These are phyloP conservation scores for Breynia disticha DNA, from an alignment of 441 rosid species.

Conservation along the genomic window DNA sequence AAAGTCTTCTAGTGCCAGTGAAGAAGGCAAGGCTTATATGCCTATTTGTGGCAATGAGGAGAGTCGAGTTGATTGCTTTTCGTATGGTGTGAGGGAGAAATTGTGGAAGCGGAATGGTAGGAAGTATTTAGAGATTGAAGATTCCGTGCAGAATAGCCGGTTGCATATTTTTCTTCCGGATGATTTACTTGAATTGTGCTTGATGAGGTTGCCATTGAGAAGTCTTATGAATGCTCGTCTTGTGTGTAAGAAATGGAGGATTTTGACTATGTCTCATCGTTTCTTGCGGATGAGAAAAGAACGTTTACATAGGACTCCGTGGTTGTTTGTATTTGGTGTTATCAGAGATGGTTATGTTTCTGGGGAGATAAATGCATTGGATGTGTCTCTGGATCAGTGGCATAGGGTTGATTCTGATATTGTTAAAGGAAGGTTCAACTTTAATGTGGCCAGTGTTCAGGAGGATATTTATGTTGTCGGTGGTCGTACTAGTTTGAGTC, in stretches of 20 bases:
- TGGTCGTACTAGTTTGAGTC: slow-evolving; percentile 69
- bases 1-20: slow-evolving; percentile 73
- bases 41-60: slow-evolving; percentile 64
- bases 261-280: slow-evolving; percentile 54
- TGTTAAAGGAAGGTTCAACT: slow-evolving; percentile 79
- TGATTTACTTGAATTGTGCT: slow-evolving; percentile 82
- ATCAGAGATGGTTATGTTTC: slow-evolving; percentile 75
- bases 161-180: slow-evolving; percentile 75
- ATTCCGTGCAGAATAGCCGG: slow-evolving; percentile 34
- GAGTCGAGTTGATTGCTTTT: slow-evolving; percentile 72
- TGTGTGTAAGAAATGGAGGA: slow-evolving; percentile 91
- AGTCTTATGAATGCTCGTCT: slow-evolving; percentile 81
- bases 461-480: slow-evolving; percentile 80
- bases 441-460: slow-evolving; percentile 57
- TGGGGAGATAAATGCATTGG: slow-evolving; percentile 70
- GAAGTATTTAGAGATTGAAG: slow-evolving; percentile 39
- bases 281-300: slow-evolving; percentile 69
- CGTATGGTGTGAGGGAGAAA: slow-evolving; percentile 73
- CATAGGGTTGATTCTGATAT: slow-evolving; percentile 58
- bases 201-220: slow-evolving; percentile 76
- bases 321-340: slow-evolving; percentile 85
- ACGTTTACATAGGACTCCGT: slow-evolving; percentile 59
- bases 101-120: slow-evolving; percentile 66
- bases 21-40: slow-evolving; percentile 53
- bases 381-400: slow-evolving; percentile 71